phyloP scores from a whole-genome alignment of 805 yeast species.

The Spathaspora passalidarum region DNA sequence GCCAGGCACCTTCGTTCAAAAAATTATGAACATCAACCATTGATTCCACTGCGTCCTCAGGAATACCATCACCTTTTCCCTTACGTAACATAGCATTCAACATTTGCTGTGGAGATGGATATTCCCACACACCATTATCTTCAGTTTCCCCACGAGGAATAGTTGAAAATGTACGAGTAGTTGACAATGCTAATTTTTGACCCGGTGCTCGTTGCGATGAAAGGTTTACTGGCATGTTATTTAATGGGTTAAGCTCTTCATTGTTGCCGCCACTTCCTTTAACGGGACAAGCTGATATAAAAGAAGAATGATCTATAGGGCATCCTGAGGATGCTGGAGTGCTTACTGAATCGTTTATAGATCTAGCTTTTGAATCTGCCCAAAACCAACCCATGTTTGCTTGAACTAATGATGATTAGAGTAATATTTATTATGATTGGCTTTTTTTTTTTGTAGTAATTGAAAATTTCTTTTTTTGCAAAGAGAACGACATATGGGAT shows the following conservation, averaged over 20 bases:
- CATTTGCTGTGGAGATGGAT: conserved; percentile 99
- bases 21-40: conserved; percentile 98
- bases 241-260: conserved; percentile 66
- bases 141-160: conserved; percentile 78
- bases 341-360: neutral
- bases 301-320: conserved; percentile 10
- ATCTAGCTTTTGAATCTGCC: conserved; percentile 44
- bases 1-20: conserved; percentile 97
- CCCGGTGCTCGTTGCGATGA: conserved; percentile 71
- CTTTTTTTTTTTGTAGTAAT: neutral
- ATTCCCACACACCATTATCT: conserved; percentile 87
- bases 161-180: conserved; percentile 76
- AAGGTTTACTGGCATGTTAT: conserved; percentile 82
- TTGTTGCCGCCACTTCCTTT: conserved; percentile 18
- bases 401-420: conserved; percentile 1
- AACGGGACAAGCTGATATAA: conserved; percentile 33
- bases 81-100: conserved; percentile 94
- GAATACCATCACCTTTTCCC: conserved; percentile 83
- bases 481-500: neutral
- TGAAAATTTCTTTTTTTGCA: neutral
- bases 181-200: conserved; percentile 74
- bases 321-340: conserved; percentile 8
- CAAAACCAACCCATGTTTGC: conserved; percentile 84
- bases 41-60: conserved; percentile 92
- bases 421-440: neutral